These are phyloP conservation scores for Cutaneotrichosporon cutaneum DNA, from an alignment of 1,284 basidiomycete species.

Conservation along the genomic window DNA sequence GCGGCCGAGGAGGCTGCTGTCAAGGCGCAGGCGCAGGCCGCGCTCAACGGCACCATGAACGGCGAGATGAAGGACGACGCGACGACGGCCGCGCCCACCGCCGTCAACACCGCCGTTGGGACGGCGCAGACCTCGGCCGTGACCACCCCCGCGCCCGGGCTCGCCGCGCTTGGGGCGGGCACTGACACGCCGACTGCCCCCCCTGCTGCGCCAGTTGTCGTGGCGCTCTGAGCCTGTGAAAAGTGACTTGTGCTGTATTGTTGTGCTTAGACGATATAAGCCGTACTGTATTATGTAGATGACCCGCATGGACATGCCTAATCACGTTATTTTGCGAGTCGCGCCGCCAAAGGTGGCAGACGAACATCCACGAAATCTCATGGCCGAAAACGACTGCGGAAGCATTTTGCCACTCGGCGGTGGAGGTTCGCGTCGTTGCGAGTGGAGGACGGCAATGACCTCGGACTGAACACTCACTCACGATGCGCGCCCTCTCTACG, in stretches of 20 bases:
- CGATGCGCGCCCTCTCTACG: background rate
- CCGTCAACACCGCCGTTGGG: conserved; percentile 2
- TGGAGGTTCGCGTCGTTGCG: background rate
- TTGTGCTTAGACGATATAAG: background rate
- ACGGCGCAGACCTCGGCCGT: conserved; percentile 10
- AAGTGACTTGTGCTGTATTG: background rate
- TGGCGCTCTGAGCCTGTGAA: background rate
- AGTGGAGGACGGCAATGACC: background rate
- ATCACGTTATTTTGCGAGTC: no score
- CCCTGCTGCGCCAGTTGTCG: background rate
- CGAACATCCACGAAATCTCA: no score
- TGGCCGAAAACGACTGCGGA: no score
- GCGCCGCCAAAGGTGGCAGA: background rate
- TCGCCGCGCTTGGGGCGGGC: background rate
- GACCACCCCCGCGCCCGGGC: conserved; percentile 1
- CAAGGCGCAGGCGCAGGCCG: conserved; percentile 15
- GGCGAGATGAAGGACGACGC: conserved; percentile 2
- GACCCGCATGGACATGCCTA: background rate
- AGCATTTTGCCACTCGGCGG: conserved; percentile 1
- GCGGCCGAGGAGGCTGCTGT: conserved; percentile 18
- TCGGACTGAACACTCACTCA: background rate
- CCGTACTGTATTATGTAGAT: background rate
- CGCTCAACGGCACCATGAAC: conserved; percentile 2
- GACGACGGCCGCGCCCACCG: background rate
- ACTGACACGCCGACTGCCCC: background rate